These are phyloP conservation scores for Penicillium sp. DNA, from an alignment of 2,329 filamentous ascomycete species.

Conservation along the genomic window DNA sequence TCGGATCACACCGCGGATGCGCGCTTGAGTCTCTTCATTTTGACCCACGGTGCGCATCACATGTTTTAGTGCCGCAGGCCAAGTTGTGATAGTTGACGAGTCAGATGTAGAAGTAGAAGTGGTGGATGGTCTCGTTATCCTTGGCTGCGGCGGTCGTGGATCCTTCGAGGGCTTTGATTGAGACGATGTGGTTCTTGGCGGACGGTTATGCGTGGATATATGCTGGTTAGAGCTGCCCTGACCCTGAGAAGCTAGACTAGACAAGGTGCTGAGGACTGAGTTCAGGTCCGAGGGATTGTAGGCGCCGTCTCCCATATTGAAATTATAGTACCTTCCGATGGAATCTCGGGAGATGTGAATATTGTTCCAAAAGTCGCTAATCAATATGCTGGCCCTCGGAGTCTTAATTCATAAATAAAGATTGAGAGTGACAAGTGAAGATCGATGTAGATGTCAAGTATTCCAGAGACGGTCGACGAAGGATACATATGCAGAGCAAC, in stretches of 20 bases:
- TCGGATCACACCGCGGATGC: conserved; percentile 57
- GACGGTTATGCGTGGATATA: conserved; percentile 4
- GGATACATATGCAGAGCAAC: not conserved
- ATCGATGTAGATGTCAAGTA: not conserved
- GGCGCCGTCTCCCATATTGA: conserved; percentile 18
- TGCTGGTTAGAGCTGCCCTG: conserved; percentile 5
- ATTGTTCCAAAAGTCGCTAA: not conserved
- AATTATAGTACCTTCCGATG: not conserved
- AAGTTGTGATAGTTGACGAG: conserved; percentile 50
- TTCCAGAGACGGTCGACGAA: not conserved
- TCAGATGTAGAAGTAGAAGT: conserved; percentile 25
- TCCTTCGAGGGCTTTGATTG: not conserved
- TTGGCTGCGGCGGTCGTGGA: conserved; percentile 1
- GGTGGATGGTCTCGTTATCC: conserved; percentile 6
- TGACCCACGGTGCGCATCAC: conserved; percentile 49
- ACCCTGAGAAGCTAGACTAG: conserved; percentile 31
- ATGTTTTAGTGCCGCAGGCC: conserved; percentile 50
- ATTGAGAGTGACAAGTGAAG: not conserved
- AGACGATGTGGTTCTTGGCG: not conserved
- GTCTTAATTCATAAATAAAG: not conserved
- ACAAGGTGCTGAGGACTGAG: conserved; percentile 42
- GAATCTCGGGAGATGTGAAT: not conserved
- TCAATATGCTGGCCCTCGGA: not conserved
- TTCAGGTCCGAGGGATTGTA: conserved; percentile 37
- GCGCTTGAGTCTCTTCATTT: conserved; percentile 44